Evolutionary conservation across 2,329 filamentous ascomycete genomes (phyloP).

Genomic region (Epichloe festucae): DNA sequence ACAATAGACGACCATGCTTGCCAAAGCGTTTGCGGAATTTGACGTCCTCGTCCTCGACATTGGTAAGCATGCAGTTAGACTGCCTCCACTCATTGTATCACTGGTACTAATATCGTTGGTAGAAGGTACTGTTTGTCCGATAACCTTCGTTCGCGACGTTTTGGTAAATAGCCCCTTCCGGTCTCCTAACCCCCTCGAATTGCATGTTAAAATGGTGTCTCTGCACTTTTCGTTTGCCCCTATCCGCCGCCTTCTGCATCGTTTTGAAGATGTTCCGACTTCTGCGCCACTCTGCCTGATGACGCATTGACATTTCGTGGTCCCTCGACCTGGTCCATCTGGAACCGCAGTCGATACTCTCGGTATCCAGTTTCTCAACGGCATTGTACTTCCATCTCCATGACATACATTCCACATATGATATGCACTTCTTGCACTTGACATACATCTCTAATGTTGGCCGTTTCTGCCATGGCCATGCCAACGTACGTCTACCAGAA

Average conservation of each 20-base stretch:
- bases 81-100: background rate
- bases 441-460: background rate
- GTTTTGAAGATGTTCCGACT: background rate
- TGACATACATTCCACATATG: too few relatives aligned
- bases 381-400: background rate
- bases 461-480: background rate
- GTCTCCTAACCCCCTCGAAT: background rate
- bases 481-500: background rate
- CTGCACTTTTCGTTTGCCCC: background rate
- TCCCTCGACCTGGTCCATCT: background rate
- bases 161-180: conserved; percentile 46
- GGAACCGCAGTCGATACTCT: background rate
- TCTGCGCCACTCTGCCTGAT: background rate
- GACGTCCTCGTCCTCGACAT: conserved; percentile 25
- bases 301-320: background rate
- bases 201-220: background rate
- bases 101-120: conserved; percentile 4
- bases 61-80: conserved; percentile 14
- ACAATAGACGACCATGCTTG: conserved; percentile 3
- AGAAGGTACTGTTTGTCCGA: conserved; percentile 76
- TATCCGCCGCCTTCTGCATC: background rate
- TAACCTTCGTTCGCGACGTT: conserved; percentile 73
- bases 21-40: conserved; percentile 13
- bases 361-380: background rate
- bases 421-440: background rate